phyloP scores from a whole-genome alignment of 2,329 filamentous ascomycete genomes.

The Teratosphaeria pseudoeucalypti region DNA sequence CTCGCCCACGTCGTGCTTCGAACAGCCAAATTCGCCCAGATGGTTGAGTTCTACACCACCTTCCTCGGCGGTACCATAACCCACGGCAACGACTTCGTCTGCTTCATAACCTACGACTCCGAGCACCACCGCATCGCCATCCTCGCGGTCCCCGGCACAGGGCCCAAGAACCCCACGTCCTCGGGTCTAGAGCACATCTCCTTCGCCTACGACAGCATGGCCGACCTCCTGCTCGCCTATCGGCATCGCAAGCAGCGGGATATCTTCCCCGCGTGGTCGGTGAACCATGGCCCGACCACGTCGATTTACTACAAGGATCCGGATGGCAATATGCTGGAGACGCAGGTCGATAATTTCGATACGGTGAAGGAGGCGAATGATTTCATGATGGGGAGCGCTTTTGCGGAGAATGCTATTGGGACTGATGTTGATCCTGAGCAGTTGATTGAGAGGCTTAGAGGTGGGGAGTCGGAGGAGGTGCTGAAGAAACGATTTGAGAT shows the following conservation, averaged over 20 bases:
- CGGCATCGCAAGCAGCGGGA: constrained; percentile 12
- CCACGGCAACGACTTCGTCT: constrained; percentile 11
- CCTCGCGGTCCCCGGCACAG: neutral
- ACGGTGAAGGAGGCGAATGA: constrained; percentile 25
- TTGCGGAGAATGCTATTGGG: constrained; percentile 35
- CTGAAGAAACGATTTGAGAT: neutral
- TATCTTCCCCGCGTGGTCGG: constrained; percentile 13
- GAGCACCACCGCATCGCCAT: constrained; percentile 21
- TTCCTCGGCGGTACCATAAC: constrained; percentile 16
- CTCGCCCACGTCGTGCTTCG: constrained; percentile 21
- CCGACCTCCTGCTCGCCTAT: constrained; percentile 13
- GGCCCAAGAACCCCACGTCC: neutral
- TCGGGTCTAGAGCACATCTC: constrained; percentile 18
- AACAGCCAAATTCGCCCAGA: constrained; percentile 13
- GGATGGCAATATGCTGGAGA: constrained; percentile 12
- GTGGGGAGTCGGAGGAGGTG: neutral
- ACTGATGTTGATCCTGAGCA: constrained; percentile 35
- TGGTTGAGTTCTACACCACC: constrained; percentile 18
- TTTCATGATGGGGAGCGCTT: constrained; percentile 31
- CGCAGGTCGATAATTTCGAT: constrained; percentile 16
- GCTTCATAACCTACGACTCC: constrained; percentile 20
- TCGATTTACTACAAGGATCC: constrained; percentile 18
- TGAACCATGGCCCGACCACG: constrained; percentile 16
- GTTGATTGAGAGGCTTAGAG: neutral
- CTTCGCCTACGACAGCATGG: constrained; percentile 15